Base-by-base conservation (phyloP, 768 basidiomycete genomes). In the Kwoniella mangroviensis region DNA sequence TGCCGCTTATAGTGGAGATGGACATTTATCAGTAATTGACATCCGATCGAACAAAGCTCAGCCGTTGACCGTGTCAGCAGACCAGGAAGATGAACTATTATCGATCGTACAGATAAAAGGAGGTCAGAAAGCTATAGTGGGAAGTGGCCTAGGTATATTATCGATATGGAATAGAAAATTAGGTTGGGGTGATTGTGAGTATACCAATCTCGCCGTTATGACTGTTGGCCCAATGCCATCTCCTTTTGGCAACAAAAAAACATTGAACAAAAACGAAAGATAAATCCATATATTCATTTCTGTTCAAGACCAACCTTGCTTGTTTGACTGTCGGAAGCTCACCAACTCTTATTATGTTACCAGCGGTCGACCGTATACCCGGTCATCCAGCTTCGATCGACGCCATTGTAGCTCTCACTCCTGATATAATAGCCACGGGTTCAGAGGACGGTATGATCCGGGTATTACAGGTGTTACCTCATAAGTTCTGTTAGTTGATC, bases 361-460 rank as follows among this genome's bases (percentile, higher is more conserved):
- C 41, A 56, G 76, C 72, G 43, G 73, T 78, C 19, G 70, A 74
- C 62, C 68, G 76, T 52, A 76, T 70, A 56, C 72, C 67, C 63
- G 94, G 93, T 2, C 95, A 97, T 82, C 95, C 95, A 4, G 87
- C 92, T 72, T 95, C 93, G 12, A 88, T 97, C 58, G 95, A 97
- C 77, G 89, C 94, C 5, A 86, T 97, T 42, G 93, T 92, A 76
- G 83, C 88, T 55, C 81, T 97, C 76, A 87, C 89, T 17, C 84
- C 87, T 7, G 89, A 88, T 77, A 88, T 90, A 1, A 87, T 97
- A 68, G 87, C 94, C 1, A 94, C 94, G 0, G 94, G 94, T 6
- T 96, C 94, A 0, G 93, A 93, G 6, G 94, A 98, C 80, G 95
- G 95, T 0, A 87, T 93, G 77, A 86, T 98, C 52, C 89, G 94